Conservation (phyloP, 2,329 filamentous ascomycete genomes). For the Rhynchosporium agropyri region DNA sequence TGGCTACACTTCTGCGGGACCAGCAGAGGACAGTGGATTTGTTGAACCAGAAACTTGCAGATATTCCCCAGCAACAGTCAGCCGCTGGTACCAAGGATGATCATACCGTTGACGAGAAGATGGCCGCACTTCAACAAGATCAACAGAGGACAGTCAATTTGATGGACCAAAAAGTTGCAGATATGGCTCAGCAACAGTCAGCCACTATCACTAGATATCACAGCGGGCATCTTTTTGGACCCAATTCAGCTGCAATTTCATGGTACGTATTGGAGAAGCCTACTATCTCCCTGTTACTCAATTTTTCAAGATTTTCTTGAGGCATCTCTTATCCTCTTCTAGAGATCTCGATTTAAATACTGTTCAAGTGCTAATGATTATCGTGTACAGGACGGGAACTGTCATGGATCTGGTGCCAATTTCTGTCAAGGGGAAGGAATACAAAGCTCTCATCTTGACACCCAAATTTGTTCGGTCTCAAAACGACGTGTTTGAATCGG, state of each 20-base stretch:
- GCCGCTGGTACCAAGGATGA: no score
- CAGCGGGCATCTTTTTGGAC: not conserved
- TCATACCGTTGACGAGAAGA: not conserved
- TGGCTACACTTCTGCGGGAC: not conserved
- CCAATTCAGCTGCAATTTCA: not conserved
- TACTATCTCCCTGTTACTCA: no score
- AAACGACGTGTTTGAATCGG: not conserved
- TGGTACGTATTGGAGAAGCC: not conserved
- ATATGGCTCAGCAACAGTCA: not conserved
- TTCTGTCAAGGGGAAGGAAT: not conserved
- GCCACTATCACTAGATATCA: not conserved
- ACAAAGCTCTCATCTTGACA: conserved; percentile 1
- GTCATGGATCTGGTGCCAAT: not conserved
- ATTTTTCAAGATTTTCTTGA: no score
- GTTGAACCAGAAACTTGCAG: not conserved
- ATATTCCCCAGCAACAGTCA: not conserved
- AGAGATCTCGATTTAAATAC: no score
- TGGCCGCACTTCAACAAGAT: not conserved
- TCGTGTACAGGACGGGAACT: not conserved
- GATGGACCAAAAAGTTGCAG: not conserved
- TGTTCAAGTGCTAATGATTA: no score
- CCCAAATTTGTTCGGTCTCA: not conserved
- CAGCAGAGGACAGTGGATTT: not conserved
- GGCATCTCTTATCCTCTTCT: no score
- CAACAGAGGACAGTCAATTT: not conserved